Conservation (phyloP, 2,329 filamentous ascomycete species). For the Neonectria magnoliae region DNA sequence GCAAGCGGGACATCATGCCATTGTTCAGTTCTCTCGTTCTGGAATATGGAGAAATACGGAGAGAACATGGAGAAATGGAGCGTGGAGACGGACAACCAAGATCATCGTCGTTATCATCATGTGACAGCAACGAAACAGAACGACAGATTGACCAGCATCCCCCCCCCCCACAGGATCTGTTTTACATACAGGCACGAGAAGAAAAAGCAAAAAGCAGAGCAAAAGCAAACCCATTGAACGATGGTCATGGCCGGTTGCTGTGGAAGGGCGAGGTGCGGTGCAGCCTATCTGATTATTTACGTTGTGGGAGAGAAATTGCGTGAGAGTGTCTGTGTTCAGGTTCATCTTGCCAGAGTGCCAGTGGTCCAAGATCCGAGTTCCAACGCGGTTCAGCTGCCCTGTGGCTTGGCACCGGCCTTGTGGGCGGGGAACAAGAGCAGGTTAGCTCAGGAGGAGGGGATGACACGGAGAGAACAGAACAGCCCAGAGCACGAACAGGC, state of each 20-base stretch:
- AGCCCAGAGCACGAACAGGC: background rate
- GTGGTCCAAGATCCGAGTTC: background rate
- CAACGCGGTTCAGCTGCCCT: background rate
- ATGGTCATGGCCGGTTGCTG: conserved; percentile 6
- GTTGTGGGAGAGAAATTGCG: background rate
- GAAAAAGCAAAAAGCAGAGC: too few relatives aligned
- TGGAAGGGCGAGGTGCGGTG: background rate
- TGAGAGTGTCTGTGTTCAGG: conserved; percentile 9
- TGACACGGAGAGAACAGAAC: background rate
- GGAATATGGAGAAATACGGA: background rate
- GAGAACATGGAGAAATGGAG: background rate
- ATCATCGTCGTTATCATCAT: background rate
- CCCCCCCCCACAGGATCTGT: background rate
- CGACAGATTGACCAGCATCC: conserved; percentile 4
- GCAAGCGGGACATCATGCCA: background rate
- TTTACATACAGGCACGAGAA: background rate
- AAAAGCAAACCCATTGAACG: background rate
- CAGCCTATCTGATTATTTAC: background rate
- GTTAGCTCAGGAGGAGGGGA: background rate
- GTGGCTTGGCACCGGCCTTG: conserved; percentile 18
- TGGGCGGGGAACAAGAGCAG: conserved; percentile 2
- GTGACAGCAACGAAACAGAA: background rate
- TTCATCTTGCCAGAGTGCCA: conserved; percentile 19
- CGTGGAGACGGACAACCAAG: background rate
- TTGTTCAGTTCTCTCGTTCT: background rate